Evolutionary conservation across 2,329 filamentous ascomycete species (phyloP), one percentile per base, ranked within the genome.

Genomic region (Hymenoscyphus occultus): DNA sequence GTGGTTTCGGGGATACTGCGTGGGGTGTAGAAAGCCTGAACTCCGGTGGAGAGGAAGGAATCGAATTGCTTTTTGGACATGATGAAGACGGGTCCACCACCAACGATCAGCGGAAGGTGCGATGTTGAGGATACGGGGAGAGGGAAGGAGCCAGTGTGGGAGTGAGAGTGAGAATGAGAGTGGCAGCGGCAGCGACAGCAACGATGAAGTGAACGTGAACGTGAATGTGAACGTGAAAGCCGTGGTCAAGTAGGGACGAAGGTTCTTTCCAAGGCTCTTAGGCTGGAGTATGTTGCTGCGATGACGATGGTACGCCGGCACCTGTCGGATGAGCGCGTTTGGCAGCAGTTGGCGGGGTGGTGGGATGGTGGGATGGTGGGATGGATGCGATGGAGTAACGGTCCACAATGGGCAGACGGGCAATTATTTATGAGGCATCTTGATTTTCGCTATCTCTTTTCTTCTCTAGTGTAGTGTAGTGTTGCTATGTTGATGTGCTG

Each of bases 11-110:
- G 70, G 39, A 72, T 48, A 58, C 62, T 70, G 22, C 69, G 69
- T 22, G 71, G 70, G 28, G 67, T 61, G 35, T 68, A 65, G 62
- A 61, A 64, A 3, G 62, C 59, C 22, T 59, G 59, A 14, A 65
- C 71, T 45, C 73, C 69, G n/a, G 71, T 71, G 31, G 73, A 70
- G 32, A 73, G 66, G 62, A 74, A 74, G 10, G 70, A 73, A 65
- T 74, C 68, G 59, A 58, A 69, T 12, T 68, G 69, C 3, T 67
- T 67, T 61, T 64, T 69, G 61, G 62, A 35, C 5, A 22, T 22
- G 32, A 9, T 35, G 51, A 51, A 13, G 48, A 51, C 35, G 45
- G 39, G 62, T 35, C 19, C 45, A 45, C 59, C 56, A 61, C 66
- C 64, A 54, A 60, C 77, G 69, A 19, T 13, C 10, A 3, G 48